phyloP scores from a whole-genome alignment of 345 rosid genomes.

The Nephelium lappaceum region DNA sequence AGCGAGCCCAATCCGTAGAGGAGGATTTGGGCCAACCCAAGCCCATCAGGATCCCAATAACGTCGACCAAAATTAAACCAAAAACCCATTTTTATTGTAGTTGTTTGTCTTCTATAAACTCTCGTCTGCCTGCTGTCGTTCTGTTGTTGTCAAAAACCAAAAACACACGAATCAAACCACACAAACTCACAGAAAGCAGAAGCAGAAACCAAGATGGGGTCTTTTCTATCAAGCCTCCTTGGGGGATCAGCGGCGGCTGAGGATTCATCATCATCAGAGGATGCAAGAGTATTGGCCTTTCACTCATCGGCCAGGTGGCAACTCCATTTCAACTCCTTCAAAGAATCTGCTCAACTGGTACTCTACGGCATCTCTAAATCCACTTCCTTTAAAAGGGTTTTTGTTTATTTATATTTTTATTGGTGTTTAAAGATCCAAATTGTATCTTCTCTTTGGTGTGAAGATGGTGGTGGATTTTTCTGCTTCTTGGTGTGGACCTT shows the following conservation, averaged over 20 bases:
- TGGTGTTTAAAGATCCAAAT: slow-evolving; percentile 8
- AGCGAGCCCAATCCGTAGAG: no score
- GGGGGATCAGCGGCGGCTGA: slow-evolving; percentile 19
- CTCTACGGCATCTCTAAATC: not conserved
- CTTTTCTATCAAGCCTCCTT: slow-evolving; percentile 28
- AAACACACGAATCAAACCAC: not conserved
- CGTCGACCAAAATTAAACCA: no score
- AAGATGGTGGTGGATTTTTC: slow-evolving; percentile 81
- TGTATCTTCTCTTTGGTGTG: not conserved
- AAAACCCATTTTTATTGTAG: not conserved
- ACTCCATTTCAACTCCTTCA: slow-evolving; percentile 67
- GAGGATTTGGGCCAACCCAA: no score
- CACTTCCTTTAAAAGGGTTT: not conserved
- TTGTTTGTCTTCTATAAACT: not conserved
- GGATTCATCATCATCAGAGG: slow-evolving; percentile 31
- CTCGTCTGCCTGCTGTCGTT: not conserved
- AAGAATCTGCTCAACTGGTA: slow-evolving; percentile 67
- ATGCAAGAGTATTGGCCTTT: slow-evolving; percentile 45
- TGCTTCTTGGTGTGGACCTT: slow-evolving; percentile 92
- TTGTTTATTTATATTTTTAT: not conserved
- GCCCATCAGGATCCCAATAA: no score
- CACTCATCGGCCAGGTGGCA: slow-evolving; percentile 76
- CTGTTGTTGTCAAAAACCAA: not conserved
- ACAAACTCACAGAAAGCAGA: not conserved
- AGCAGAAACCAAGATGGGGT: slow-evolving; percentile 45